A percentile compares a stretch with the other conserved stretches of the same genome.
These are phyloP conservation scores for Coccomyxa subellipsoidea DNA, from an alignment of 163 green algal genomes.

Conservation along the genomic window DNA sequence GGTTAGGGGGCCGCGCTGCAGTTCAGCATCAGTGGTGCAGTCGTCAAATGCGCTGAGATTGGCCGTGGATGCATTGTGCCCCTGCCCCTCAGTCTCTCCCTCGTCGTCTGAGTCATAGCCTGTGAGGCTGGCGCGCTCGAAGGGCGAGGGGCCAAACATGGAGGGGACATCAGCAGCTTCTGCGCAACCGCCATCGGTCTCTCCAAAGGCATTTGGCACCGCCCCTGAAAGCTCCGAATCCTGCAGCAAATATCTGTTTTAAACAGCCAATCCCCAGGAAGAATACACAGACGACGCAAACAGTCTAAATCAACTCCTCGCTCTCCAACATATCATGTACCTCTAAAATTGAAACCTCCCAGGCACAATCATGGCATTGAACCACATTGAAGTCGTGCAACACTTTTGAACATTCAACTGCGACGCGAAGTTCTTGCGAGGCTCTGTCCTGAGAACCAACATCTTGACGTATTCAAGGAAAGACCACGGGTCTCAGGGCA, in stretches of 20 bases:
- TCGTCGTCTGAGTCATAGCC: constrained; percentile 6
- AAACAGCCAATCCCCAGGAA: no score
- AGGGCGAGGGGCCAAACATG: not conserved
- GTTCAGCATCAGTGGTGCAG: not conserved
- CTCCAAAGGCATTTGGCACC: not conserved
- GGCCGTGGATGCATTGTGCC: not conserved
- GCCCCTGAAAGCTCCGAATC: not conserved
- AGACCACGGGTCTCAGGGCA: no score
- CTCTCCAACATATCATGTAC: no score
- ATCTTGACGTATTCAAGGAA: no score
- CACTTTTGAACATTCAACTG: no score
- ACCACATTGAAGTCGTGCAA: no score
- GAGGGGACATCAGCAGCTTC: not conserved
- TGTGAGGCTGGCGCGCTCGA: not conserved
- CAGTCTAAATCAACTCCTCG: no score
- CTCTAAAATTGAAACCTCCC: no score
- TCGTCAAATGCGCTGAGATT: not conserved
- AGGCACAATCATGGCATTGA: no score
- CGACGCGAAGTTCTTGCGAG: no score
- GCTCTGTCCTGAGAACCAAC: no score
- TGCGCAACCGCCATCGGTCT: not conserved
- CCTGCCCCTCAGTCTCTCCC: not conserved
- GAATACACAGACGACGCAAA: no score
- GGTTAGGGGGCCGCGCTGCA: not conserved
- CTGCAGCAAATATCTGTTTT: not conserved